Percentiles rank a stretch among this genome's conserved stretches.
These are phyloP conservation scores for Macadamia tetraphylla DNA, from an alignment of 164 flowering plant genomes.

Conservation along the genomic window DNA sequence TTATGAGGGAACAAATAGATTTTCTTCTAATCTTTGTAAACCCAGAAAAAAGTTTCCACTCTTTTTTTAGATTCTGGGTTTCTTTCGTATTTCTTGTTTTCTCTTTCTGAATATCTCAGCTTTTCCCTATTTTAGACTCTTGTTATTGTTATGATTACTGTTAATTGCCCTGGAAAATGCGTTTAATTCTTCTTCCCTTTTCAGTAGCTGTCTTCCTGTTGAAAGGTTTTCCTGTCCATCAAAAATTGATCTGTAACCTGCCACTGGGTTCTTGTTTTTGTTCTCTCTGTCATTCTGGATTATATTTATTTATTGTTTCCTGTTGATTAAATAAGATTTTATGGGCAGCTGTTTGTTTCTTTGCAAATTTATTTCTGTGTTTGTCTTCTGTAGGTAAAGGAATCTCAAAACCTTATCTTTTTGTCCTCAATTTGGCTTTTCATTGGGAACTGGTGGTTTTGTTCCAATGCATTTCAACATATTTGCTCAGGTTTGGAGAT, in stretches of 20 bases:
- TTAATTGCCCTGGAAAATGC: background rate
- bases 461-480: background rate
- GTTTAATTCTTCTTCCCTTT: background rate
- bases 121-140: background rate
- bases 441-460: background rate
- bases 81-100: background rate
- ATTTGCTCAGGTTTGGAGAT: background rate
- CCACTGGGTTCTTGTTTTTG: background rate
- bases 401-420: too few species aligned
- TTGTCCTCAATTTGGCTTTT: too few species aligned
- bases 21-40: background rate
- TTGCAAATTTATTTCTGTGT: too few species aligned
- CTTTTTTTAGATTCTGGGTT: background rate
- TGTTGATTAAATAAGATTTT: too few species aligned
- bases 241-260: too few species aligned
- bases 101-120: background rate
- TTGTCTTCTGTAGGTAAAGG: too few species aligned
- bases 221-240: background rate
- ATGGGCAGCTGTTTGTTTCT: too few species aligned
- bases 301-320: background rate
- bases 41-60: background rate
- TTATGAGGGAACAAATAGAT: constrained; percentile 16
- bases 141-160: background rate
- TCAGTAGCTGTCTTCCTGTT: background rate
- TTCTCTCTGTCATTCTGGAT: background rate